These are phyloP conservation scores for Claviceps sp. DNA, from an alignment of 2,329 filamentous ascomycete genomes.

Conservation along the genomic window DNA sequence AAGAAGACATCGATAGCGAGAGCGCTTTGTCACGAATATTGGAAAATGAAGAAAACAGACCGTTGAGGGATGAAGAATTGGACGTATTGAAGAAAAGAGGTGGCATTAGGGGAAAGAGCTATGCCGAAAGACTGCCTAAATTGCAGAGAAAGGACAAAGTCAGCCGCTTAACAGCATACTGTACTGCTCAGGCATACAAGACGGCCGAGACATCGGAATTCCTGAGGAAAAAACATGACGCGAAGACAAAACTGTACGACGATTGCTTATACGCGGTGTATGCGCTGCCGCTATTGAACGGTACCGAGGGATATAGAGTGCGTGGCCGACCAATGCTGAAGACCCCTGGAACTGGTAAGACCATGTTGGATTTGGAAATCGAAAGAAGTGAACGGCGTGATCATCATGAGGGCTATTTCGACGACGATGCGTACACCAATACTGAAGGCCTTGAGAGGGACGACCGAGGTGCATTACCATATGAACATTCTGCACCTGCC, in stretches of 20 bases:
- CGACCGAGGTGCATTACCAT: slow-evolving; percentile 17
- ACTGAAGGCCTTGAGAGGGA: slow-evolving; percentile 19
- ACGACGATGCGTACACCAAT: slow-evolving; percentile 48
- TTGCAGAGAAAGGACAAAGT: slow-evolving; percentile 75
- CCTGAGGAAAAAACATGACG: slow-evolving; percentile 72
- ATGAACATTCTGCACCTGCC: slow-evolving; percentile 16
- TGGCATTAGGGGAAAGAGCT: slow-evolving; percentile 64
- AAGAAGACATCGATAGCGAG: slow-evolving; percentile 44
- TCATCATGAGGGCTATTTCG: slow-evolving; percentile 84
- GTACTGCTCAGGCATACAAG: slow-evolving; percentile 87
- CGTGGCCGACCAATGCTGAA: slow-evolving; percentile 85
- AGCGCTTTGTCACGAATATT: slow-evolving; percentile 22
- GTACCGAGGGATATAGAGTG: slow-evolving; percentile 74
- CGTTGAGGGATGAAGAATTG: slow-evolving; percentile 55
- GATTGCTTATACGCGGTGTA: slow-evolving; percentile 96
- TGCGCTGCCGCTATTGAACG: slow-evolving; percentile 76
- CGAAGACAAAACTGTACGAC: slow-evolving; percentile 92
- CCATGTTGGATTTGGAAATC: slow-evolving; percentile 86
- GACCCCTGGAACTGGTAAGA: slow-evolving; percentile 78
- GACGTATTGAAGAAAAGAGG: slow-evolving; percentile 49
- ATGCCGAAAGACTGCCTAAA: slow-evolving; percentile 87
- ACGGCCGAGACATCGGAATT: slow-evolving; percentile 81
- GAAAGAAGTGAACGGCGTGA: slow-evolving; percentile 82
- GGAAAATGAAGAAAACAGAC: slow-evolving; percentile 47
- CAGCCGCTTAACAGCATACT: slow-evolving; percentile 86